A percentile compares a stretch with the other conserved stretches of the same genome.
These are phyloP conservation scores for Hydnomerulius pinastri DNA, from an alignment of 768 basidiomycete species.

Conservation along the genomic window DNA sequence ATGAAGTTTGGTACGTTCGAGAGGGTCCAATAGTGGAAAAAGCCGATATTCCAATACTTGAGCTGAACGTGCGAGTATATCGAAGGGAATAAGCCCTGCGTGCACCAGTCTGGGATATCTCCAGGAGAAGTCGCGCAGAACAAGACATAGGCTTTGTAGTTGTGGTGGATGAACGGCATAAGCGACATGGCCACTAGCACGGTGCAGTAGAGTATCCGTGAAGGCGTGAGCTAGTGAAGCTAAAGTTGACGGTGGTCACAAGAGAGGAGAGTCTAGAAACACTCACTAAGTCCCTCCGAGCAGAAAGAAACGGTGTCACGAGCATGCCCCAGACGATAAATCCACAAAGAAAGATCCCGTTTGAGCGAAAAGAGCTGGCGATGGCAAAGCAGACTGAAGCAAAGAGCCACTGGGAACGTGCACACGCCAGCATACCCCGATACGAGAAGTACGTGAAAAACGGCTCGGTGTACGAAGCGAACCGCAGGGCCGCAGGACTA, in stretches of 20 bases:
- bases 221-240: constrained; percentile 35
- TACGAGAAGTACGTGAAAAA: constrained; percentile 86
- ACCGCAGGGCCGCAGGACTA: constrained; percentile 72
- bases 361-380: constrained; percentile 72
- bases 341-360: constrained; percentile 73
- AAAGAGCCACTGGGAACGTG: constrained; percentile 44
- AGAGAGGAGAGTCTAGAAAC: background rate
- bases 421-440: constrained; percentile 38
- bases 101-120: constrained; percentile 63
- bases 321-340: constrained; percentile 78
- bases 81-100: constrained; percentile 48
- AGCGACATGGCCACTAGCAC: constrained; percentile 50
- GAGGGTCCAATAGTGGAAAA: constrained; percentile 83
- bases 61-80: constrained; percentile 83
- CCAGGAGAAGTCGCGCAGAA: constrained; percentile 56
- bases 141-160: constrained; percentile 59
- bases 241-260: background rate
- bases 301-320: constrained; percentile 50
- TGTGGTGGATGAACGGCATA: constrained; percentile 72
- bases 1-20: constrained; percentile 88
- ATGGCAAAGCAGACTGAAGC: constrained; percentile 65
- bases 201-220: constrained; percentile 36
- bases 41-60: constrained; percentile 85
- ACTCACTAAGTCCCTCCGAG: constrained; percentile 32
- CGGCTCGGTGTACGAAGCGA: constrained; percentile 81